phyloP scores from a whole-genome alignment of 2,329 filamentous ascomycete species.

The Zasmidium citrigriseum region DNA sequence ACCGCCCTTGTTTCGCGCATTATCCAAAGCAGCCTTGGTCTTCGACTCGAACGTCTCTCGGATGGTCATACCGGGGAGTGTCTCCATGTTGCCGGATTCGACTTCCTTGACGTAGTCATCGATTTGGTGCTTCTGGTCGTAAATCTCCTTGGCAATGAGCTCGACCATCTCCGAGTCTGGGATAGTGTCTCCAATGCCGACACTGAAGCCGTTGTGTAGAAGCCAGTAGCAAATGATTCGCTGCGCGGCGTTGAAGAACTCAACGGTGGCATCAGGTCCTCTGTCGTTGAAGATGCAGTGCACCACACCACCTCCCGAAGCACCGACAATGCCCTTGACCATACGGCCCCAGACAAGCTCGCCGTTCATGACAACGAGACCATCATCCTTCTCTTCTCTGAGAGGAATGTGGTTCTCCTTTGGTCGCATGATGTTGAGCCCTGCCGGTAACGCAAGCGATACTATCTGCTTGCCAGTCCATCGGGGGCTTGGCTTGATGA shows the following conservation, averaged over 20 bases:
- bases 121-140: slow-evolving; percentile 79
- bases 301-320: slow-evolving; percentile 84
- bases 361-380: slow-evolving; percentile 79
- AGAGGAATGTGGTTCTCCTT: slow-evolving; percentile 32
- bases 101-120: slow-evolving; percentile 73
- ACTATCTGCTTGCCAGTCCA: slow-evolving; percentile 99
- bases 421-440: slow-evolving; percentile 69
- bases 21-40: slow-evolving; percentile 91
- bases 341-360: slow-evolving; percentile 88
- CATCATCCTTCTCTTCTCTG: slow-evolving; percentile 55
- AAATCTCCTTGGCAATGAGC: slow-evolving; percentile 80
- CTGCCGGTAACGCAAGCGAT: slow-evolving; percentile 85
- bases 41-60: slow-evolving; percentile 98
- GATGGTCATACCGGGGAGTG: slow-evolving; percentile 97
- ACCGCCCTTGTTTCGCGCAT: slow-evolving; percentile 94
- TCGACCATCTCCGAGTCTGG: slow-evolving; percentile 83
- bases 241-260: slow-evolving; percentile 94
- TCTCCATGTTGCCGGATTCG: slow-evolving; percentile 83
- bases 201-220: slow-evolving; percentile 92
- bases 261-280: slow-evolving; percentile 80
- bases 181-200: slow-evolving; percentile 97
- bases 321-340: slow-evolving; percentile 92
- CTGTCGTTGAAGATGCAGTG: slow-evolving; percentile 97
- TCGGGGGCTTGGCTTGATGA: slow-evolving; percentile 84
- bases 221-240: slow-evolving; percentile 97